phyloP scores from a whole-genome alignment of 2,329 filamentous ascomycete genomes.

The Verticillium tricorpus region DNA sequence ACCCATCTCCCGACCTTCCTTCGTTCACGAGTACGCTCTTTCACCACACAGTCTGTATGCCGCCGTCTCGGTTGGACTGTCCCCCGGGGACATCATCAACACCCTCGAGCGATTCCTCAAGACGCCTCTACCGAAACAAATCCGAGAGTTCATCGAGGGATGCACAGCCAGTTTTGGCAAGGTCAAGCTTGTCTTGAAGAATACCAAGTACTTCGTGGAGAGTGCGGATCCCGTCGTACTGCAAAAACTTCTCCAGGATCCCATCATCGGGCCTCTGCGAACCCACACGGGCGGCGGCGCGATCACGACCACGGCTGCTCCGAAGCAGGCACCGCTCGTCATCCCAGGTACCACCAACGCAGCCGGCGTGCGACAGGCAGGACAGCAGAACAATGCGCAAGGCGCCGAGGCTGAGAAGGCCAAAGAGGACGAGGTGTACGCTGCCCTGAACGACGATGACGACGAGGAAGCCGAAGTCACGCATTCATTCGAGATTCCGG shows the following conservation, averaged over 20 bases:
- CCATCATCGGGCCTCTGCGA: constrained; percentile 73
- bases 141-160: constrained; percentile 70
- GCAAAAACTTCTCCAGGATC: constrained; percentile 80
- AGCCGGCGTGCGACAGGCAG: constrained; percentile 76
- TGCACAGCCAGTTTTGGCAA: constrained; percentile 92
- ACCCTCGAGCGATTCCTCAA: constrained; percentile 87
- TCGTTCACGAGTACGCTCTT: constrained; percentile 89
- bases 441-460: constrained; percentile 74
- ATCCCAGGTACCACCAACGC: constrained; percentile 95
- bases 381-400: constrained; percentile 34
- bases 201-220: constrained; percentile 92
- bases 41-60: constrained; percentile 93
- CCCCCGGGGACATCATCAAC: constrained; percentile 83
- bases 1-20: constrained; percentile 82
- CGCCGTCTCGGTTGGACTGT: constrained; percentile 89
- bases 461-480: constrained; percentile 84
- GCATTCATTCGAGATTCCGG: constrained; percentile 87
- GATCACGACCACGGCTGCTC: constrained; percentile 75
- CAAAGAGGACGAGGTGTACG: constrained; percentile 65
- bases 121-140: constrained; percentile 75
- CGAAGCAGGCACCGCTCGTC: constrained; percentile 80
- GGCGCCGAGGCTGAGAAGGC: constrained; percentile 43
- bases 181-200: constrained; percentile 89
- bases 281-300: constrained; percentile 63
- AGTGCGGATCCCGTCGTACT: constrained; percentile 83